Conservation (phyloP, 2,329 filamentous ascomycete species). For the Fusarium stilboides region DNA sequence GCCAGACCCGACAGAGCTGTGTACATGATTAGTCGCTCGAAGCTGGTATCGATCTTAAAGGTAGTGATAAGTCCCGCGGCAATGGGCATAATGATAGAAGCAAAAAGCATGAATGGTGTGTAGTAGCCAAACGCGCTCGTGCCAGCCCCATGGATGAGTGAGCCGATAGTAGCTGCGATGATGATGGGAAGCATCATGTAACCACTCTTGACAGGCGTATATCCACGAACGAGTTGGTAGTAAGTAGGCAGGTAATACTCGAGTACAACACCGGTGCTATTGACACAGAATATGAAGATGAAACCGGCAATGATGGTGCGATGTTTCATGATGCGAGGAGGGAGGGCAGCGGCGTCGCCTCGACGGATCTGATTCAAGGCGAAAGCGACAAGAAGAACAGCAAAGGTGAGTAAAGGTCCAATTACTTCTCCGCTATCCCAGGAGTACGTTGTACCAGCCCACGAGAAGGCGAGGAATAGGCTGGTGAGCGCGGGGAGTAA, state of each 20-base stretch:
- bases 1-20: constrained; percentile 19
- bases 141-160: constrained; percentile 24
- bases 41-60: constrained; percentile 17
- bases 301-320: constrained; percentile 55
- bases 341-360: constrained; percentile 55
- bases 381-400: not conserved
- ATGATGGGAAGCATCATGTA: constrained; percentile 46
- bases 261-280: constrained; percentile 49
- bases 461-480: constrained; percentile 64
- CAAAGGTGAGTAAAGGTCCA: constrained; percentile 4
- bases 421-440: constrained; percentile 53
- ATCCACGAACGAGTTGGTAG: constrained; percentile 59
- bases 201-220: constrained; percentile 52
- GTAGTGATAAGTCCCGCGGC: constrained; percentile 20
- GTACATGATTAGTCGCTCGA: constrained; percentile 13
- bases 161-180: constrained; percentile 20
- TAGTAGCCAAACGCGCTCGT: constrained; percentile 34
- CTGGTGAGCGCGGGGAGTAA: constrained; percentile 57
- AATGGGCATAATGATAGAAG: constrained; percentile 26
- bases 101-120: constrained; percentile 29
- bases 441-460: constrained; percentile 56
- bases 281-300: constrained; percentile 56
- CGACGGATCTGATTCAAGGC: not conserved
- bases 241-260: constrained; percentile 59
- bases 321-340: constrained; percentile 58